Evolutionary conservation across 352 stramenopile genomes (phyloP).

Genomic region (Phytophthora uliginosa): DNA sequence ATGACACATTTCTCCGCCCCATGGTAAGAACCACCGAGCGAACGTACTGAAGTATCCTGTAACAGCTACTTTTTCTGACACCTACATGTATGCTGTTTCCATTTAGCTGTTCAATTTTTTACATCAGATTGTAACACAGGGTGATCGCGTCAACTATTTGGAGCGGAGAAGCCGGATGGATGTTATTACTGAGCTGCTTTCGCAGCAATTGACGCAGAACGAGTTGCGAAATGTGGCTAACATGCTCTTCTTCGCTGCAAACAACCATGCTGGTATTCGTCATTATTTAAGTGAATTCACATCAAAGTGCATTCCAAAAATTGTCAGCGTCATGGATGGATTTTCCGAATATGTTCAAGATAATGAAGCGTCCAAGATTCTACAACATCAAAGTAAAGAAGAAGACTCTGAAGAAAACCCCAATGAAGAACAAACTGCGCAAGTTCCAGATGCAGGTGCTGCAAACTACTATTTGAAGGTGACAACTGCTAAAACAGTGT

Average conservation of each 20-base stretch:
- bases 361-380: not conserved
- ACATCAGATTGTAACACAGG: slow-evolving; percentile 25
- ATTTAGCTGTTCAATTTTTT: slow-evolving; percentile 33
- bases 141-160: slow-evolving; percentile 9
- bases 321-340: slow-evolving; percentile 12
- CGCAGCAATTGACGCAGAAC: slow-evolving; percentile 21
- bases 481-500: slow-evolving; percentile 24
- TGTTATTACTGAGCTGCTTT: slow-evolving; percentile 22
- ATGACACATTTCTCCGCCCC: slow-evolving; percentile 48
- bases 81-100: not conserved
- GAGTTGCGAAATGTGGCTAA: slow-evolving; percentile 30
- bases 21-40: slow-evolving; percentile 10
- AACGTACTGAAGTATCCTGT: not conserved
- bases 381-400: not conserved
- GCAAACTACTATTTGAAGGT: slow-evolving; percentile 24
- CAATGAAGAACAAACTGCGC: not conserved
- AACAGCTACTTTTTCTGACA: not conserved
- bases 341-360: slow-evolving; percentile 22
- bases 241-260: slow-evolving; percentile 19
- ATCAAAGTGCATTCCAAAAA: slow-evolving; percentile 30
- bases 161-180: slow-evolving; percentile 17
- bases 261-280: slow-evolving; percentile 20
- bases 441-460: not conserved
- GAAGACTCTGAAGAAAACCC: not conserved
- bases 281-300: slow-evolving; percentile 24